A percentile compares a stretch with the other conserved stretches of the same genome.
Conservation (phyloP, 2,329 filamentous ascomycete genomes). For the Colletotrichum tropicale region DNA sequence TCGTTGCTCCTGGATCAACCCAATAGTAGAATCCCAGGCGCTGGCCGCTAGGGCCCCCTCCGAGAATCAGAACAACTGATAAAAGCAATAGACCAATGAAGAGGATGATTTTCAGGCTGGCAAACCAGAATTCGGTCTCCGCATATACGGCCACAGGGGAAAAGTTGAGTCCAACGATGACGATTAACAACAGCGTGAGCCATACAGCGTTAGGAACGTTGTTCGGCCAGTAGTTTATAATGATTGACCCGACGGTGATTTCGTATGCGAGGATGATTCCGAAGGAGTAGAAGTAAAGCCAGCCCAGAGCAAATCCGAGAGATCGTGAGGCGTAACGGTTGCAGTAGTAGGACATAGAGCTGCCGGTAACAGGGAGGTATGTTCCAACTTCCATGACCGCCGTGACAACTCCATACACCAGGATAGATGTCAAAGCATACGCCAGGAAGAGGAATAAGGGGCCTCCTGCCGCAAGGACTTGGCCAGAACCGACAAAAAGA, state of each 20-base stretch:
- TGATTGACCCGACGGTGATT: conserved; percentile 20
- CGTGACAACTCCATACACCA: conserved; percentile 51
- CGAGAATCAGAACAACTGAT: conserved; percentile 45
- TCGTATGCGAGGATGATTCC: conserved; percentile 39
- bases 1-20: conserved; percentile 9
- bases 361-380: conserved; percentile 54
- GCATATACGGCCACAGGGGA: conserved; percentile 41
- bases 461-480: conserved; percentile 41
- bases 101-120: conserved; percentile 56
- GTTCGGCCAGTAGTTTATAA: conserved; percentile 26
- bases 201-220: conserved; percentile 19
- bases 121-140: conserved; percentile 63
- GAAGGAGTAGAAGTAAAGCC: conserved; percentile 42
- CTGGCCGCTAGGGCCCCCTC: conserved; percentile 23
- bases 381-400: conserved; percentile 54
- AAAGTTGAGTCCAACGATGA: conserved; percentile 21
- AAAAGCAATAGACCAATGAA: conserved; percentile 67
- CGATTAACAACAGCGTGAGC: conserved; percentile 21
- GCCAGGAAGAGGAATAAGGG: conserved; percentile 45
- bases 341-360: conserved; percentile 52
- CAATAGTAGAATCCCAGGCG: conserved; percentile 23
- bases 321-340: conserved; percentile 35
- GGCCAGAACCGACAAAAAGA: conserved; percentile 51
- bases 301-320: conserved; percentile 44
- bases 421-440: conserved; percentile 45